phyloP scores from a whole-genome alignment of 148 eudicot species.

The Camellia lanceoleosa region DNA sequence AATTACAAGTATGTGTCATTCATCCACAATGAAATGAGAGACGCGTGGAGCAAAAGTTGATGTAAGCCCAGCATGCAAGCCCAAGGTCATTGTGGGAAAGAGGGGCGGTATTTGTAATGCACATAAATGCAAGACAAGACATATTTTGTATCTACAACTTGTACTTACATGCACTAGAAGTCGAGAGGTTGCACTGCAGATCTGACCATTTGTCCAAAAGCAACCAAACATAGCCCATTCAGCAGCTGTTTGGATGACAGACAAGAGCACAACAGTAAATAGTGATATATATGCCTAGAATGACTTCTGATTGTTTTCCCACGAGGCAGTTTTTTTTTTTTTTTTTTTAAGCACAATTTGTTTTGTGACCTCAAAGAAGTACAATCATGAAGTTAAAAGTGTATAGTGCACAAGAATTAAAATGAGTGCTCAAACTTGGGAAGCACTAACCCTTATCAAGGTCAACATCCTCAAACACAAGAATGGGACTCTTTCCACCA shows the following conservation, averaged over 20 bases:
- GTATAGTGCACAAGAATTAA: background rate
- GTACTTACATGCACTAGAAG: conserved; percentile 77
- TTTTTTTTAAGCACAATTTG: background rate
- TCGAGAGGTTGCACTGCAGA: conserved; percentile 98
- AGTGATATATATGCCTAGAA: background rate
- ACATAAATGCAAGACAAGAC: background rate
- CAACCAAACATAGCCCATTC: conserved; percentile 95
- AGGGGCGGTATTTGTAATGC: background rate
- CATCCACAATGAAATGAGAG: background rate
- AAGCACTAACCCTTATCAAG: conserved; percentile 77
- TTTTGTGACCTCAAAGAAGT: background rate
- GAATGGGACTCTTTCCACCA: conserved; percentile 97
- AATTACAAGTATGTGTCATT: background rate
- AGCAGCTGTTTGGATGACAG: conserved; percentile 57
- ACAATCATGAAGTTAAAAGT: background rate
- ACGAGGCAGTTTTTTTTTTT: background rate
- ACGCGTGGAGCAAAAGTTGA: conserved; percentile 2
- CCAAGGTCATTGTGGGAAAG: background rate
- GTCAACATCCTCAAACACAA: conserved; percentile 94
- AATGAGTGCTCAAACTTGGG: background rate
- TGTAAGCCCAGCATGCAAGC: background rate
- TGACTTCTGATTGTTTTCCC: background rate
- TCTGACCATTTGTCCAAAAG: conserved; percentile 99
- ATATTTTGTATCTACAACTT: background rate
- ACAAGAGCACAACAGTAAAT: background rate